phyloP scores from a whole-genome alignment of 129 eudicot species.

The Arctium lappa region DNA sequence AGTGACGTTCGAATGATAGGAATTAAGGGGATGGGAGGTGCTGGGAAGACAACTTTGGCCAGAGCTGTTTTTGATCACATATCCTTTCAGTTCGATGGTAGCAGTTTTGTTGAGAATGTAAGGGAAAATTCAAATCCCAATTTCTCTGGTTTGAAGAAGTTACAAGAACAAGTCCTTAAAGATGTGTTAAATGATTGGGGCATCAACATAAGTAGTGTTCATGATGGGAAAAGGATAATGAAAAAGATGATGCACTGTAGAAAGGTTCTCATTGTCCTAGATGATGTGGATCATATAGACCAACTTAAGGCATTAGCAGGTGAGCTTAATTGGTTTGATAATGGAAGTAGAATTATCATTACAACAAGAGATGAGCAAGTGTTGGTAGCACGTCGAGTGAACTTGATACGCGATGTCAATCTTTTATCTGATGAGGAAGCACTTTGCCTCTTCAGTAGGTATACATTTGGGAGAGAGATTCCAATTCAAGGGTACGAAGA shows the following conservation, averaged over 20 bases:
- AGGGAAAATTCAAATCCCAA: too few species aligned
- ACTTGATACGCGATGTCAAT: neutral
- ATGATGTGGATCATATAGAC: conserved; percentile 15
- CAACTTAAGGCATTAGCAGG: conserved; percentile 14
- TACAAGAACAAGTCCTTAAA: neutral
- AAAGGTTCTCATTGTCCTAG: conserved; percentile 18
- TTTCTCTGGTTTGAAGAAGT: too few species aligned
- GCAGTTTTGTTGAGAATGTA: too few species aligned
- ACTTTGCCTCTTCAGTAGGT: too few species aligned
- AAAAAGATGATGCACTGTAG: neutral
- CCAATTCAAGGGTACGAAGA: too few species aligned
- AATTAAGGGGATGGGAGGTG: too few species aligned
- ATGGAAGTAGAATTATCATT: conserved; percentile 15
- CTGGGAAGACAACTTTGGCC: too few species aligned
- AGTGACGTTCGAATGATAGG: too few species aligned
- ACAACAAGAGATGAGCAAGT: conserved; percentile 16
- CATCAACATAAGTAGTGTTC: neutral
- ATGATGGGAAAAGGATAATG: neutral
- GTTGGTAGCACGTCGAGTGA: neutral
- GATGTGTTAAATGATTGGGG: neutral
- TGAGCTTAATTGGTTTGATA: conserved; percentile 4
- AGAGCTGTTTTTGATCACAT: too few species aligned
- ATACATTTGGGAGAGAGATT: too few species aligned
- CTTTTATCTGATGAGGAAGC: too few species aligned
- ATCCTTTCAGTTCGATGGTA: too few species aligned